These are phyloP conservation scores for Margaritispora aquatica DNA, from an alignment of 495 filamentous ascomycete species.

Conservation along the genomic window DNA sequence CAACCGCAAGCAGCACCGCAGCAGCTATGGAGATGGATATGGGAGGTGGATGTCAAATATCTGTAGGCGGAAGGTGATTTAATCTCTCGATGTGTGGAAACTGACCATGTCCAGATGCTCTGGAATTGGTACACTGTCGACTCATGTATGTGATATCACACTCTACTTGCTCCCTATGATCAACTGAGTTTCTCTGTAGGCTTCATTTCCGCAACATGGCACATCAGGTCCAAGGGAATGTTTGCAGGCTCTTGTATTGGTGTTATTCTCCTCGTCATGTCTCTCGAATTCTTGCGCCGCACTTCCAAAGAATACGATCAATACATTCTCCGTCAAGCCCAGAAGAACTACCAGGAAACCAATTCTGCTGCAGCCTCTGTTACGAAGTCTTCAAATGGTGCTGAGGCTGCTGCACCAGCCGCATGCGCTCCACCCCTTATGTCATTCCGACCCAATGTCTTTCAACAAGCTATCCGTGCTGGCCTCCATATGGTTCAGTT, in stretches of 20 bases:
- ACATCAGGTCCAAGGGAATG: constrained; percentile 50
- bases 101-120: too few species aligned
- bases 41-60: too few species aligned
- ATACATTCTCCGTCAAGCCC: constrained; percentile 43
- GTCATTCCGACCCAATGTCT: constrained; percentile 40
- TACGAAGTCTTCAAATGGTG: not conserved
- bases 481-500: constrained; percentile 61
- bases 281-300: constrained; percentile 59
- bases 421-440: not conserved
- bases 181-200: too few species aligned
- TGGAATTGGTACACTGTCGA: too few species aligned
- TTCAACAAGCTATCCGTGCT: constrained; percentile 57
- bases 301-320: constrained; percentile 53
- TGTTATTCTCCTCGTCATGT: constrained; percentile 54
- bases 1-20: too few species aligned
- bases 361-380: not conserved
- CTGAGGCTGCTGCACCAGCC: not conserved
- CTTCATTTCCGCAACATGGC: constrained; percentile 53
- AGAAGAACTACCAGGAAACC: constrained; percentile 1
- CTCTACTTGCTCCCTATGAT: too few species aligned
- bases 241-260: constrained; percentile 69
- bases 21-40: too few species aligned
- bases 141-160: too few species aligned
- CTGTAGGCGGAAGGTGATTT: too few species aligned
- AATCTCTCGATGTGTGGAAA: too few species aligned